Evolutionary conservation across 2,329 filamentous ascomycete species (phyloP), one percentile per base, ranked within the genome.

Genomic region (Trematosphaeria pertusa): DNA sequence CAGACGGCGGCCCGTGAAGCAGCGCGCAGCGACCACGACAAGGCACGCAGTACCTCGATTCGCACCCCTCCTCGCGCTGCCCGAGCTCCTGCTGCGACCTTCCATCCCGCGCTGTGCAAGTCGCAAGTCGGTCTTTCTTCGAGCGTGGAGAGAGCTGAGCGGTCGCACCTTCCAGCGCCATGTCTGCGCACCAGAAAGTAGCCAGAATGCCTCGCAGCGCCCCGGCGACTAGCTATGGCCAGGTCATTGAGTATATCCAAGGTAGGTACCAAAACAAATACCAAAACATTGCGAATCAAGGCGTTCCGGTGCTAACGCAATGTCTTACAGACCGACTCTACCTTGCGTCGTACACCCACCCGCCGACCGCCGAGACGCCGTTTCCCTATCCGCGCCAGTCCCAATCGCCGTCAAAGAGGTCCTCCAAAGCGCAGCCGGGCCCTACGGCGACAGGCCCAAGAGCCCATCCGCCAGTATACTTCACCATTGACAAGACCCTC

Each of bases 161-260:
- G 36, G 48, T 57, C 50, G 58, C 58, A 28, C 46, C 43, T 57
- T 54, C 58, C 50, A 14, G 40, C 48, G 43, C 20, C 32, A 64
- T 64, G 60, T 61, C 61, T 63, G 61, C 66, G 50, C 60, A 55
- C 19, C 47, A 53, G 46, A 58, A 60, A 54, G 50, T 53, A 33
- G 56, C 59, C 39, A 65, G 49, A 43, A 64, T 68, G 64, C 57
- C 67, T 52, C 65, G 64, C 51, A 54, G 62, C 24, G 60, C 57
- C 21, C 47, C 51, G 43, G 52, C 64, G 46, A 76, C 63, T 44
- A 88, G 85, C 74, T 84, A 89, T 77, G 91, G 90, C 54, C 90
- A 96, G 78, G 86, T 96, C 63, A 92, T 97, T 70, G 92, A 97
- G 79, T 97, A 96, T 75, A 96, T 97, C 65, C 89, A 91, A 79